A percentile compares a stretch with the other conserved stretches of the same genome.
Evolutionary conservation across 2,329 filamentous ascomycete species (phyloP).

Genomic region (Pleurostoma richardsiae): DNA sequence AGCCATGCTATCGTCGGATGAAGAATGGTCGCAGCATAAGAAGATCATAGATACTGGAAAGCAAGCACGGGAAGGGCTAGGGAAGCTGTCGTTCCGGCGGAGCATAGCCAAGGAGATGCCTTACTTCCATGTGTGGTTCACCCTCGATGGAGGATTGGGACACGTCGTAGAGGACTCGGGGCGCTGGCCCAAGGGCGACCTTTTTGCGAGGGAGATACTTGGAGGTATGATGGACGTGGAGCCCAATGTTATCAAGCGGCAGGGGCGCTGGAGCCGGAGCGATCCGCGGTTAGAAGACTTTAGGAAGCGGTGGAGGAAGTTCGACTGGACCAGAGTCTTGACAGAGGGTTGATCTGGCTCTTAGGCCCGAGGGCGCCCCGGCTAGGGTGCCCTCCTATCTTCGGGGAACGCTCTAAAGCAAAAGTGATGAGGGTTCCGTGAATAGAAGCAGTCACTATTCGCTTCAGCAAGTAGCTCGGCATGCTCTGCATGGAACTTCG

Average conservation of each 20-base stretch:
- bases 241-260: constrained; percentile 79
- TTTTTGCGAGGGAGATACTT: constrained; percentile 88
- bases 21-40: constrained; percentile 93
- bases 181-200: constrained; percentile 83
- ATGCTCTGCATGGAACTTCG: too few relatives aligned
- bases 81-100: constrained; percentile 75
- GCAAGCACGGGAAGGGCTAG: constrained; percentile 60
- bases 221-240: constrained; percentile 87
- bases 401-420: too few relatives aligned
- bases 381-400: too few relatives aligned
- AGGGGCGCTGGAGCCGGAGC: constrained; percentile 75
- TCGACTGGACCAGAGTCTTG: constrained; percentile 74
- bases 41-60: constrained; percentile 87
- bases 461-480: too few relatives aligned
- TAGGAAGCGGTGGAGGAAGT: constrained; percentile 81
- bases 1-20: constrained; percentile 80
- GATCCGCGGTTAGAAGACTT: constrained; percentile 71
- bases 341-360: constrained; percentile 23
- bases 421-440: too few relatives aligned
- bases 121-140: constrained; percentile 97
- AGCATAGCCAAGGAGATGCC: constrained; percentile 92
- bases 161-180: constrained; percentile 86
- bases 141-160: constrained; percentile 83
- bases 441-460: too few relatives aligned
- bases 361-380: neutral